phyloP scores from a whole-genome alignment of 768 basidiomycete species.

The Amanita subjunquillea region DNA sequence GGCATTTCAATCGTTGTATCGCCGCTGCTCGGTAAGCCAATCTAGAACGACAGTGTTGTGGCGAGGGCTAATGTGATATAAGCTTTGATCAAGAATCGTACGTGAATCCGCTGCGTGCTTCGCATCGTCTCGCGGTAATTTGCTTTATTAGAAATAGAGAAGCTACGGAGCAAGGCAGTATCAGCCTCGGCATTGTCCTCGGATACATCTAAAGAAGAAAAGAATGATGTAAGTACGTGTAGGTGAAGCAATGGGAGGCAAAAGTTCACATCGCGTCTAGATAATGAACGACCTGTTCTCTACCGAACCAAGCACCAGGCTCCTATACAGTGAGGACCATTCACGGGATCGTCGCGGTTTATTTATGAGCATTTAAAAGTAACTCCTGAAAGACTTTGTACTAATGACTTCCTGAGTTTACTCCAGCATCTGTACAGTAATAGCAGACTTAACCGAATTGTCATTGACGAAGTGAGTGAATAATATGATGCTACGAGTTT shows the following conservation, averaged over 20 bases:
- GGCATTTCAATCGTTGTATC: conserved; percentile 73
- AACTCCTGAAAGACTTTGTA: conserved; percentile 68
- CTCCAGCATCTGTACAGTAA: conserved; percentile 43
- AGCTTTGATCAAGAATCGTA: conserved; percentile 83
- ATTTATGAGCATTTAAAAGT: conserved; percentile 25
- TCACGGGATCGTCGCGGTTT: background rate
- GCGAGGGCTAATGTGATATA: background rate
- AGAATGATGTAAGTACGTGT: conserved; percentile 31
- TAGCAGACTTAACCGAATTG: conserved; percentile 56
- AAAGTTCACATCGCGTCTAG: conserved; percentile 21
- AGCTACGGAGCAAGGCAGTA: conserved; percentile 43
- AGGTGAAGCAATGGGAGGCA: background rate
- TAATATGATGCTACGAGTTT: background rate
- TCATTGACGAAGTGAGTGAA: conserved; percentile 64
- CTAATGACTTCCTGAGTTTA: conserved; percentile 38
- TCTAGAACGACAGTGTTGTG: background rate
- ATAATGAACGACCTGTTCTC: conserved; percentile 52
- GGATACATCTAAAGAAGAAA: conserved; percentile 47
- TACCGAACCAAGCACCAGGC: conserved; percentile 42
- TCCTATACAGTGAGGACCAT: conserved; percentile 56
- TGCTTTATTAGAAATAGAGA: conserved; percentile 45
- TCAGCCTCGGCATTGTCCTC: conserved; percentile 56
- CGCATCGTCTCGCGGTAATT: background rate
- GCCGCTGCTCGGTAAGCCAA: conserved; percentile 54
- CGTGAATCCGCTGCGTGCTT: conserved; percentile 12